phyloP scores from a whole-genome alignment of 2,329 filamentous ascomycete genomes.

The Fusarium pseudocircinatum region DNA sequence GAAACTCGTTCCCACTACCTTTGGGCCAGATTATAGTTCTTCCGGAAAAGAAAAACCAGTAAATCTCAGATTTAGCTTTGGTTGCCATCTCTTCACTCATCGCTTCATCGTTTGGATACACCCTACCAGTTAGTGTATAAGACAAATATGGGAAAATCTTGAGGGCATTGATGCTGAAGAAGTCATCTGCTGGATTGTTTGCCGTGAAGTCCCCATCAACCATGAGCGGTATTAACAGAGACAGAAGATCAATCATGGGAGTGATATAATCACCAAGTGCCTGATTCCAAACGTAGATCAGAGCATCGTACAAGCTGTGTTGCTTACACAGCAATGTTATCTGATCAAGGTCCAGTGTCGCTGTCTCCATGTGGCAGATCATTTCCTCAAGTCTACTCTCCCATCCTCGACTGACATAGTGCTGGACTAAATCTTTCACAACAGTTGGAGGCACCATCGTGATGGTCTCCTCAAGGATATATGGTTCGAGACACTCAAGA shows the following conservation, averaged over 20 bases:
- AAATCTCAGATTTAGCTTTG: constrained; percentile 86
- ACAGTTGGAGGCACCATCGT: constrained; percentile 80
- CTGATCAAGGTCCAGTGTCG: constrained; percentile 93
- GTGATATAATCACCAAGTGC: constrained; percentile 90
- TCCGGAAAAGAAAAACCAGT: constrained; percentile 93
- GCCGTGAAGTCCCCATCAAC: constrained; percentile 63
- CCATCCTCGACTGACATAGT: constrained; percentile 80
- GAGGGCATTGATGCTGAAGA: constrained; percentile 75
- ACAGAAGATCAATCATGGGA: constrained; percentile 83
- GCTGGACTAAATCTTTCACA: constrained; percentile 84
- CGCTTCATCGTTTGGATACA: constrained; percentile 86
- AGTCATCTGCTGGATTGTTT: constrained; percentile 67
- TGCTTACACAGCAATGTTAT: constrained; percentile 91
- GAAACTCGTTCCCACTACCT: constrained; percentile 66
- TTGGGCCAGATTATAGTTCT: constrained; percentile 80
- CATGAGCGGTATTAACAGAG: constrained; percentile 70
- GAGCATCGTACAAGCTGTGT: constrained; percentile 90
- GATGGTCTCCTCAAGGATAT: constrained; percentile 82
- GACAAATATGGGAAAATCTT: constrained; percentile 97
- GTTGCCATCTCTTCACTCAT: constrained; percentile 78
- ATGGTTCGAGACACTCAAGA: constrained; percentile 86
- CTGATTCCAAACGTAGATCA: constrained; percentile 97
- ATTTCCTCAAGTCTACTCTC: constrained; percentile 89
- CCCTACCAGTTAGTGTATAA: constrained; percentile 85
- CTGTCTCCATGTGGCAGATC: constrained; percentile 90